These are phyloP conservation scores for Mrakia frigida DNA, from an alignment of 768 basidiomycete species.

Conservation along the genomic window DNA sequence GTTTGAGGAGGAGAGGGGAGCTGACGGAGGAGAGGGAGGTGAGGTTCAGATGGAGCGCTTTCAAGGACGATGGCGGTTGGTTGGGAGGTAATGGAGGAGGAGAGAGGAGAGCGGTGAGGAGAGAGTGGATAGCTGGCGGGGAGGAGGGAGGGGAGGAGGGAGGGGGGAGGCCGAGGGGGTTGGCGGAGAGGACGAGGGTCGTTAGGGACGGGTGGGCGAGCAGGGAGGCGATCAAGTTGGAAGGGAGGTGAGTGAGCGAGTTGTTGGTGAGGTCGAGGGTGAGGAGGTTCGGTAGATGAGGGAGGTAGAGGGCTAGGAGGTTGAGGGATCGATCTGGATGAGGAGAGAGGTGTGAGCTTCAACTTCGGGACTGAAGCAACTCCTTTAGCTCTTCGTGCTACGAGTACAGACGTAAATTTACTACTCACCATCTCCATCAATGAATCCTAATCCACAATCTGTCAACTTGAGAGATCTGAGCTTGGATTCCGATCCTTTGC, in stretches of 20 bases:
- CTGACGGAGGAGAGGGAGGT: neutral
- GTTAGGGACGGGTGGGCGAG: slow-evolving; percentile 19
- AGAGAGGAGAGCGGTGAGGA: slow-evolving; percentile 6
- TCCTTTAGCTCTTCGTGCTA: too few species aligned
- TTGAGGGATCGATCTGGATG: neutral
- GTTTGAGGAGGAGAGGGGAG: neutral
- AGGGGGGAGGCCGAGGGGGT: neutral
- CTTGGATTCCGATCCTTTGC: neutral
- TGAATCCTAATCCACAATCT: slow-evolving; percentile 8
- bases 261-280: slow-evolving; percentile 28
- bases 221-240: slow-evolving; percentile 1
- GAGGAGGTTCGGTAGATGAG: neutral
- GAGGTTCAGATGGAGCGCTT: slow-evolving; percentile 6
- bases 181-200: slow-evolving; percentile 21
- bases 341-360: neutral
- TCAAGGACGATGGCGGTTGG: neutral
- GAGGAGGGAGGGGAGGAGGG: neutral
- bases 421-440: neutral
- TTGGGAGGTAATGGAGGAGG: neutral
- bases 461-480: slow-evolving; percentile 4
- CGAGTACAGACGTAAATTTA: neutral
- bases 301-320: slow-evolving; percentile 9
- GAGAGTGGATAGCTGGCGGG: neutral
- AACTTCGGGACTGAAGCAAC: too few species aligned
- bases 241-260: neutral